These are phyloP conservation scores for Diaporthe ilicicola DNA, from an alignment of 2,329 filamentous ascomycete species.

Conservation along the genomic window DNA sequence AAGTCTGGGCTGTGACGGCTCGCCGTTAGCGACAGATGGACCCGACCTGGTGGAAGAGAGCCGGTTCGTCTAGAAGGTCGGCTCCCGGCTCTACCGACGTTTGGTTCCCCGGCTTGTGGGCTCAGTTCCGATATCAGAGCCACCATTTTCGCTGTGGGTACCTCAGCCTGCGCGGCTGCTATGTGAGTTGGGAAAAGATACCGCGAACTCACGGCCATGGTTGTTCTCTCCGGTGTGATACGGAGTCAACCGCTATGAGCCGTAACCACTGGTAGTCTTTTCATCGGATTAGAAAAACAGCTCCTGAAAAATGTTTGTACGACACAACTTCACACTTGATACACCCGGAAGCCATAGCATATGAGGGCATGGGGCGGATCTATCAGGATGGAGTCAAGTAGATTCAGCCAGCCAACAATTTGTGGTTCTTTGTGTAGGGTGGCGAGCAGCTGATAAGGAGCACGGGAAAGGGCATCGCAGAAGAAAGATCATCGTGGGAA, in stretches of 20 bases:
- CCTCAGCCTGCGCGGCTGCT: too few relatives aligned
- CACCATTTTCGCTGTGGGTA: neutral
- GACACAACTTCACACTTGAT: fast-evolving
- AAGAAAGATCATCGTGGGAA: neutral
- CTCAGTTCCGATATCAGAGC: neutral
- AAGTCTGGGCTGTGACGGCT: neutral
- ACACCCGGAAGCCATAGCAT: neutral
- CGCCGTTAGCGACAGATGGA: neutral
- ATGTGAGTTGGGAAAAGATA: neutral
- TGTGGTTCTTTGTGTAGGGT: too few relatives aligned
- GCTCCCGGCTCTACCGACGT: conserved; percentile 7
- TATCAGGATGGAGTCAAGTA: neutral
- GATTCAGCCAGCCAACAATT: neutral
- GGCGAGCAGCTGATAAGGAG: neutral
- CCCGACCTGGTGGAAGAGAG: neutral
- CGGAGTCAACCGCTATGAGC: too few relatives aligned
- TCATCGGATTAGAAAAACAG: neutral
- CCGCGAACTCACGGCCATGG: too few relatives aligned
- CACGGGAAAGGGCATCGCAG: neutral
- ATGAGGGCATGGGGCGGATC: neutral
- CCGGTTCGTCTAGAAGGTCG: neutral
- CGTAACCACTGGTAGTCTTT: neutral
- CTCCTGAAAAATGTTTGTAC: neutral
- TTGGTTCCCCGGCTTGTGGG: neutral
- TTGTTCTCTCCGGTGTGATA: neutral